Evolutionary conservation across 176 grass and related monocot species (phyloP), one percentile per base, ranked within the genome.

Genomic region (Lolium rigidum): DNA sequence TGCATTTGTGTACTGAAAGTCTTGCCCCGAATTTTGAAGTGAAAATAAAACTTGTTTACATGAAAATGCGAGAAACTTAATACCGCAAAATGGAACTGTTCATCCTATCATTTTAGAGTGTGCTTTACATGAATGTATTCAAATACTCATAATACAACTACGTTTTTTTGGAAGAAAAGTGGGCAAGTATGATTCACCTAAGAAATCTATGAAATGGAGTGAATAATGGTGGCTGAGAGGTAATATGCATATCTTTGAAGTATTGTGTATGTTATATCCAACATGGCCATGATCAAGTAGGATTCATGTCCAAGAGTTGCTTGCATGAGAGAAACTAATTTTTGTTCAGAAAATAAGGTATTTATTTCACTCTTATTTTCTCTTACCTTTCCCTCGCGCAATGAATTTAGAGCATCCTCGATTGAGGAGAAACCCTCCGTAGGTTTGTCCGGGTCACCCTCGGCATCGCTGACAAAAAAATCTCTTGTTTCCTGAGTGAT

Each of bases 401-500:
- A 76, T 51, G 93, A 79, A 39, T 44, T 77, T 78, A 92, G 22
- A 57, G 97, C 97, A 80, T 94, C 90, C 18, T 98, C 92, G 43
- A 98, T 80, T 1, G 97, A 95, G 26, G 84, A 94, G 86, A 94
- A 98, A 48, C 94, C 91, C 2, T 95, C 88, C 0, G 92, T 92
- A 50, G 97, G 97, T 70, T 91, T 88, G 78, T 94, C 97, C 0
- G 94, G 97, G 10, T 98, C 94, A 35, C 88, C 86, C 76, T 95
- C 97, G 5, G 92, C 83, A 82, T 98, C 97, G 11, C 92, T 98
- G 43, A 94, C 90, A 77, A 98, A 98, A 81, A 98, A 98, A 74
- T 88, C 92, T 0, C 75, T 59, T 14, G 88, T 98, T 87, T 94
- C 97, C 75, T 98, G 92, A 43, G 97, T 98, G 86, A 95, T 92